Base-by-base conservation (phyloP, 2,329 filamentous ascomycete genomes). In the Daldinia eschscholtzii region DNA sequence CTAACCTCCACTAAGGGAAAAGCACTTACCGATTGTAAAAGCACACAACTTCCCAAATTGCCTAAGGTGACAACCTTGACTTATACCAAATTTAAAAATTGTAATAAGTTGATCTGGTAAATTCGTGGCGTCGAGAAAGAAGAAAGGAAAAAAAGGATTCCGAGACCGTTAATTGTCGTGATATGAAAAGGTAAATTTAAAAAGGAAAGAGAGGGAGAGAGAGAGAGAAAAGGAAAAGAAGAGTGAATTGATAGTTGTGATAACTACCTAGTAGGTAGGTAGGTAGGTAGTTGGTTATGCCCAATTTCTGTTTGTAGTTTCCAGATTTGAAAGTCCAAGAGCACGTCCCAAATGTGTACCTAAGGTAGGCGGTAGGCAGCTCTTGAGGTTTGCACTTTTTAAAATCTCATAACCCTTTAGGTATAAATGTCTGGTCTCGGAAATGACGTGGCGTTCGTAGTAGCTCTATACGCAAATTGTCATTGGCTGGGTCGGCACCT, bases 351-450 rank as follows among this genome's bases (percentile, higher is more conserved):
- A 37, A 37, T 37, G 10, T 33, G 30, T 9, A 37, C 35, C 35
- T 12, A 13, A 12, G 39, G 20, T 23, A 50, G 9, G 23, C 46
- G 20, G 20, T 23, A 23, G 20, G 20, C 2, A 23, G 20, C 20
- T 23, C 26, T 33, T 3, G 3, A 26, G 13, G 10, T 50, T 18
- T 33, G 46, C 46, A 50, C 46, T 30, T 50, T 50, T 50, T 26
- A 3, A 50, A 33, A 30, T n/a, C 26, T 50, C n/a, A 50, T 50
- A 50, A 10, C 15, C 28, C 26, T 52, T 52, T 52, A 33, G 26
- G 46, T 52, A 35, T 52, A 33, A 52, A 33, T 26, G 28, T 33
- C 26, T 33, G 46, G 46, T 52, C 46, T 52, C 28, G 15, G 46
- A 52, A 52, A 52, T 52, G 46, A 52, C 46, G 46, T 52, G 46